These are phyloP conservation scores for Colletotrichum tanaceti DNA, from an alignment of 2,329 filamentous ascomycete genomes.

Conservation along the genomic window DNA sequence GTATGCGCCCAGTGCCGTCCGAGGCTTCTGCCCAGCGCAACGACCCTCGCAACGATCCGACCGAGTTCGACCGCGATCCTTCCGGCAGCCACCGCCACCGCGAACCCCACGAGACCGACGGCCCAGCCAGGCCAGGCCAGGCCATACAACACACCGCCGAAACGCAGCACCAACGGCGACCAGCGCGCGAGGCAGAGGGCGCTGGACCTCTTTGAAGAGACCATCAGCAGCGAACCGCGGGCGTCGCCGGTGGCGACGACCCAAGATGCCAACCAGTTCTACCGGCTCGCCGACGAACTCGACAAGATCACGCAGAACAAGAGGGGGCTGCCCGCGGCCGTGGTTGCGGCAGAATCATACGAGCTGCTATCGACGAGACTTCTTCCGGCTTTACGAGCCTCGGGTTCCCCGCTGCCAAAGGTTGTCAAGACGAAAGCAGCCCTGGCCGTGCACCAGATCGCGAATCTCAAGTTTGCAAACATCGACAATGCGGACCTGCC, in stretches of 20 bases:
- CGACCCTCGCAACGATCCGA: conserved; percentile 13
- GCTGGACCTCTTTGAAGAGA: conserved; percentile 40
- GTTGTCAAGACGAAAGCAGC: neutral
- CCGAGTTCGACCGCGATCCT: conserved; percentile 34
- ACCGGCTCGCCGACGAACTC: conserved; percentile 24
- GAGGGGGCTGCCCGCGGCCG: neutral
- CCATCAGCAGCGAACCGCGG: conserved; percentile 27
- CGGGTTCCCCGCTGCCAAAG: conserved; percentile 1
- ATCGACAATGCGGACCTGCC: conserved; percentile 16
- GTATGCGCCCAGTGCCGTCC: conserved; percentile 51
- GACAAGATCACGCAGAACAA: conserved; percentile 16
- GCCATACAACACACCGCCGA: neutral
- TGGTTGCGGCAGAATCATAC: conserved; percentile 10
- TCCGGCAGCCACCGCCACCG: conserved; percentile 17
- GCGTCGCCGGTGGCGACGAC: neutral
- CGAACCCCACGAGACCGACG: conserved; percentile 11
- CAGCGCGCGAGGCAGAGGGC: conserved; percentile 18
- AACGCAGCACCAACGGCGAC: neutral
- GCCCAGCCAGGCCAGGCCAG: conserved; percentile 1
- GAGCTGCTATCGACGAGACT: conserved; percentile 20
- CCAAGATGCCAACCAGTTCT: conserved; percentile 7
- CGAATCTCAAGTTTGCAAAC: conserved; percentile 20
- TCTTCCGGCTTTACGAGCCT: neutral
- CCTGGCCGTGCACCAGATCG: conserved; percentile 14
- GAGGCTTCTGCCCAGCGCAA: conserved; percentile 31